Conservation (phyloP, 177 flowering plant species). For the Tripterygium wilfordii region DNA sequence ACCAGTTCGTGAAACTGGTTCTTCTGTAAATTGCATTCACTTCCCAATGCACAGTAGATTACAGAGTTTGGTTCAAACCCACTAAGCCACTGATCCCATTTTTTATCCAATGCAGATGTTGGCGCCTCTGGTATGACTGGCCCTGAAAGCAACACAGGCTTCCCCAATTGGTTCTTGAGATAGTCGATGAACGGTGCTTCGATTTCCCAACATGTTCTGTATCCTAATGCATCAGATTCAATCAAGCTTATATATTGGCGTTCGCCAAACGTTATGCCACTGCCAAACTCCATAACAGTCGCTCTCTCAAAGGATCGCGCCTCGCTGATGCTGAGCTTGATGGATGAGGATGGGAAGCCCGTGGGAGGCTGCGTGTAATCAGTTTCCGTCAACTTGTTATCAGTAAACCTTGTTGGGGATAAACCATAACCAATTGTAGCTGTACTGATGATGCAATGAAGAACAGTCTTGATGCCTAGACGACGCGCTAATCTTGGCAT, state of each 20-base stretch:
- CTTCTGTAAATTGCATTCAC: slow-evolving; percentile 3
- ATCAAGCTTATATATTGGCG: slow-evolving; percentile 6
- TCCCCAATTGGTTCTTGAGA: slow-evolving; percentile 2
- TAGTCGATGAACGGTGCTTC: slow-evolving; percentile 36
- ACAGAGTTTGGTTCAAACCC: slow-evolving; percentile 9
- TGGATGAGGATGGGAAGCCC: slow-evolving; percentile 14
- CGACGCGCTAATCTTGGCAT: slow-evolving; percentile 17
- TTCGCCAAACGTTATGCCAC: slow-evolving; percentile 18
- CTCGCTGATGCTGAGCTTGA: slow-evolving; percentile 12
- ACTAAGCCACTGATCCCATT: slow-evolving; percentile 6
- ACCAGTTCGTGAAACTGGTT: slow-evolving; percentile 18
- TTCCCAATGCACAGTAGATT: slow-evolving; percentile 18
- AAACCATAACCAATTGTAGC: slow-evolving; percentile 16
- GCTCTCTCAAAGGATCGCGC: slow-evolving; percentile 2
- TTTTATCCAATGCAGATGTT: neutral
- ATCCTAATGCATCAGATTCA: slow-evolving; percentile 28
- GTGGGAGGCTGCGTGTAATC: slow-evolving; percentile 9
- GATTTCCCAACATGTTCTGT: slow-evolving; percentile 33
- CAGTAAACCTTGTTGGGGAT: too few relatives aligned
- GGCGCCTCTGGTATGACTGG: slow-evolving; percentile 6
- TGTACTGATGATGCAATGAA: slow-evolving; percentile 21
- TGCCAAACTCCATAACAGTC: slow-evolving; percentile 15
- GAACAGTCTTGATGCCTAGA: slow-evolving; percentile 28
- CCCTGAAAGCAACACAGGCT: slow-evolving; percentile 8
- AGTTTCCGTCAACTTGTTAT: slow-evolving; percentile 10